phyloP scores from a whole-genome alignment of 257 asterid species.

The Solanum dulcamara region DNA sequence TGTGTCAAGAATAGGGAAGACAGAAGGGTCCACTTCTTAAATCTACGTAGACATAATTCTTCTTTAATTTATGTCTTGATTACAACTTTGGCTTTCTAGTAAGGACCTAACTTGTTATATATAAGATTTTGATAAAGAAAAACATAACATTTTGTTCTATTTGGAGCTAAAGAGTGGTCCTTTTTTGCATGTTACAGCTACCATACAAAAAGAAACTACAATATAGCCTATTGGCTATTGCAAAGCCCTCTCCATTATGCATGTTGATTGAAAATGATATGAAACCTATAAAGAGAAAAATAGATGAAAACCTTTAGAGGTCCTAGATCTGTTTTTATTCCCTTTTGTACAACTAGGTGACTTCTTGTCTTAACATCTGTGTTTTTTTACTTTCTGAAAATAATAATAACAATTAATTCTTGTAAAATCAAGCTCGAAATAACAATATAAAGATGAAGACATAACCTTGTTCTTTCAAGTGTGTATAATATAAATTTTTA shows the following conservation, averaged over 20 bases:
- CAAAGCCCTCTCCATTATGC: not conserved
- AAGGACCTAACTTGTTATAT: not conserved
- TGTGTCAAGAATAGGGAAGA: conserved; percentile 1
- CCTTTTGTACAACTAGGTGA: not conserved
- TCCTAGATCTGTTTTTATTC: not conserved
- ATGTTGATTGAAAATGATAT: not conserved
- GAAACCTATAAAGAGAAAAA: not conserved
- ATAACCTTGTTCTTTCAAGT: too few relatives aligned
- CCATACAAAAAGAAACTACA: not conserved
- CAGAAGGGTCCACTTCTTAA: not conserved
- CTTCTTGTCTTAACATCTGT: not conserved
- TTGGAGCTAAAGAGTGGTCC: not conserved
- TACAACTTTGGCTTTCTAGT: not conserved
- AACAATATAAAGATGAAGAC: too few relatives aligned
- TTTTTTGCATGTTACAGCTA: not conserved
- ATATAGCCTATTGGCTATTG: not conserved
- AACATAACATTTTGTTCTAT: not conserved
- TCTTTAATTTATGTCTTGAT: not conserved
- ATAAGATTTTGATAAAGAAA: not conserved
- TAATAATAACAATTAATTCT: too few relatives aligned
- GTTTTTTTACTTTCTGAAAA: not conserved
- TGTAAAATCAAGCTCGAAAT: too few relatives aligned
- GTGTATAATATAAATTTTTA: too few relatives aligned
- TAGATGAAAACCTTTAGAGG: not conserved
- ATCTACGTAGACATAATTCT: not conserved